A percentile compares a stretch with the other conserved stretches of the same genome.
Evolutionary conservation across 2,329 filamentous ascomycete species (phyloP).

Genomic region (Ophiostoma sp.): DNA sequence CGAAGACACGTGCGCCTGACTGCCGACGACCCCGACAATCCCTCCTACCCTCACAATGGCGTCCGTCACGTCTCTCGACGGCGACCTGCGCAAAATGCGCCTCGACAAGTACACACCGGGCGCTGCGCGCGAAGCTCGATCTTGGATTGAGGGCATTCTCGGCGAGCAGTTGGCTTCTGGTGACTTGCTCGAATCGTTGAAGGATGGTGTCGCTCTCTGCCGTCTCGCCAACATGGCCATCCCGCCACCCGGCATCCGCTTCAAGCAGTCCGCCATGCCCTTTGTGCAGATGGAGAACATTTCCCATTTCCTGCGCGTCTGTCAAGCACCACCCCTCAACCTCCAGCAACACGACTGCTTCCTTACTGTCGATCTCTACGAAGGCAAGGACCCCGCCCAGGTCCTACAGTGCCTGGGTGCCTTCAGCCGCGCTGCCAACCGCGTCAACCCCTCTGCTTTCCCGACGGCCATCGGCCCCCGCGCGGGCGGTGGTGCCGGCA

Average conservation of each 20-base stretch:
- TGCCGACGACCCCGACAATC: not conserved
- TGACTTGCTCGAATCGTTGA: conserved; percentile 82
- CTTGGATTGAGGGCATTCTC: conserved; percentile 82
- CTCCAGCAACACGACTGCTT: conserved; percentile 94
- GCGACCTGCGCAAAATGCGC: conserved; percentile 91
- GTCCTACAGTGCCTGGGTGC: conserved; percentile 89
- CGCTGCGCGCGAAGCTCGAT: conserved; percentile 78
- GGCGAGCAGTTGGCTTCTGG: conserved; percentile 69
- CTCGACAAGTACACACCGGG: conserved; percentile 89
- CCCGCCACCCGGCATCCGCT: conserved; percentile 77
- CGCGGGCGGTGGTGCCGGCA: conserved; percentile 44
- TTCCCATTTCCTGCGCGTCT: conserved; percentile 87
- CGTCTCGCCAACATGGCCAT: conserved; percentile 81
- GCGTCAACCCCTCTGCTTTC: conserved; percentile 71
- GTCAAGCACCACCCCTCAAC: conserved; percentile 79
- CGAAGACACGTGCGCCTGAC: not conserved
- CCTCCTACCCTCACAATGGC: conserved; percentile 46
- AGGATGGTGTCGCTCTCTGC: conserved; percentile 91
- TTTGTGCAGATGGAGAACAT: conserved; percentile 99
- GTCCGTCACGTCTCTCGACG: conserved; percentile 89
- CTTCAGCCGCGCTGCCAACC: conserved; percentile 84
- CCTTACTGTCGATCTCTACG: conserved; percentile 93
- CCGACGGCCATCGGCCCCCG: conserved; percentile 74
- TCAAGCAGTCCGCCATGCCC: conserved; percentile 90
- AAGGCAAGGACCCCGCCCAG: conserved; percentile 92